Base-by-base conservation (phyloP, 495 filamentous ascomycete genomes). In the Talaromyces thailandensis region DNA sequence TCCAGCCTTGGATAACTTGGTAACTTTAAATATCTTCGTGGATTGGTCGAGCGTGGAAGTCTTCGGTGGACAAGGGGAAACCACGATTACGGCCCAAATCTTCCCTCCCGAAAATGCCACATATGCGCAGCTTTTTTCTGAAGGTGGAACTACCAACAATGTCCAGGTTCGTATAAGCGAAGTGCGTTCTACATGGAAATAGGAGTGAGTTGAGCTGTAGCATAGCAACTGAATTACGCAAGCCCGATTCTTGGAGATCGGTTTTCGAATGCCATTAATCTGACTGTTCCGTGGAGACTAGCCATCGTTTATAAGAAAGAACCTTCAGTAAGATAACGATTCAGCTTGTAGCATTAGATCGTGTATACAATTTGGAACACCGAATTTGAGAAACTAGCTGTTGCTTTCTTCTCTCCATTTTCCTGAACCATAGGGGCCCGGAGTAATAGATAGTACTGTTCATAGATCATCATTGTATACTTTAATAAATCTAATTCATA, bases 41-140 rank as follows among this genome's bases (percentile, higher is more conserved):
- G 73, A 76, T 64, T 69, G 71, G 68, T 71, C 71, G 25, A 68
- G 67, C 23, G 69, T 76, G 28, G 73, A 75, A 50, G 67, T 75
- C 1, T 73, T 76, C 35, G 73, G 69, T 0, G 73, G 71, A 1
- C 28, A 65, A 26, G 73, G 74, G 1, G 71, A 76, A 48, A 61
- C 69, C n/a, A 68, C 68, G 9, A 3, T 76, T 23, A 73, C 74
- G 5, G 60, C 70, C 14, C 74, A 75, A 64, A 71, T 76, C 12
- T 76, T 75, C 52, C 71, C 74, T 1, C 25, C 50, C 7, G 61
- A 58, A 12, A 55, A 62, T 53, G 67, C 67, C 12, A 70, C 64
- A 1, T 55, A 68, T 64, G 65, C 62, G 9, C 50, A 58, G 21
- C 31, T 76, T 14, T 69, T 70, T 24, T 71, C 73, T 3, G 61